Evolutionary conservation across 805 yeast species (phyloP).

Genomic region (Metschnikowia reukaufii): DNA sequence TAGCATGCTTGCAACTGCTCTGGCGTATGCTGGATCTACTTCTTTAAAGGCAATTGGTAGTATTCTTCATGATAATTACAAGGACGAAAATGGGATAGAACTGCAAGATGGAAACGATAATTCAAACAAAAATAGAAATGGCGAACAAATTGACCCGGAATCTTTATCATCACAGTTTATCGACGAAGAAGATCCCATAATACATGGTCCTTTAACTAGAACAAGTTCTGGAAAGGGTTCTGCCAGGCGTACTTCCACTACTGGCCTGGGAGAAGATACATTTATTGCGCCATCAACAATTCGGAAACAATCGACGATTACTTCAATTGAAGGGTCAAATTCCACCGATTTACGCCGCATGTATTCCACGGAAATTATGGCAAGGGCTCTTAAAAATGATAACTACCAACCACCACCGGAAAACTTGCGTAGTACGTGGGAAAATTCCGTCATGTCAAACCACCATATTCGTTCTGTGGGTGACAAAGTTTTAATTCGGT

Average conservation of each 20-base stretch:
- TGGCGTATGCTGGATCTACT: constrained; percentile 29
- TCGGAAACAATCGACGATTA: neutral
- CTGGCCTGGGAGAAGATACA: neutral
- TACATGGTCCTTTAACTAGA: neutral
- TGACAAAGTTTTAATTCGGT: constrained; percentile 15
- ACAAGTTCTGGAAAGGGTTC: neutral
- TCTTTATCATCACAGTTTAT: too few relatives aligned
- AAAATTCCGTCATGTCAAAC: constrained; percentile 30
- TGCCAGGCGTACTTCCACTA: neutral
- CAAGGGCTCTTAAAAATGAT: constrained; percentile 4
- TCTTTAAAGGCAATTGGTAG: constrained; percentile 14
- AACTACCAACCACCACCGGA: constrained; percentile 14
- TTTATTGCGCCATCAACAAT: neutral
- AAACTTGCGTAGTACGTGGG: constrained; percentile 22
- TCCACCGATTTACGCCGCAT: constrained; percentile 1
- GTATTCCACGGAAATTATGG: constrained; percentile 8
- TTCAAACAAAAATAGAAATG: too few relatives aligned
- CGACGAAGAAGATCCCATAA: neutral
- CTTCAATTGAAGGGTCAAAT: neutral
- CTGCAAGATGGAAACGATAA: neutral
- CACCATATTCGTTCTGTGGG: constrained; percentile 10
- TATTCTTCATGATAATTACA: constrained; percentile 10
- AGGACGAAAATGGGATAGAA: neutral
- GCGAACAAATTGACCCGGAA: too few relatives aligned
- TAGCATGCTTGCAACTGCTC: constrained; percentile 31